Percentiles rank a stretch among this genome's conserved stretches.
Evolutionary conservation across 192 early-diverging fungal species (phyloP).

Genomic region (Gaertneriomyces semiglobifer): DNA sequence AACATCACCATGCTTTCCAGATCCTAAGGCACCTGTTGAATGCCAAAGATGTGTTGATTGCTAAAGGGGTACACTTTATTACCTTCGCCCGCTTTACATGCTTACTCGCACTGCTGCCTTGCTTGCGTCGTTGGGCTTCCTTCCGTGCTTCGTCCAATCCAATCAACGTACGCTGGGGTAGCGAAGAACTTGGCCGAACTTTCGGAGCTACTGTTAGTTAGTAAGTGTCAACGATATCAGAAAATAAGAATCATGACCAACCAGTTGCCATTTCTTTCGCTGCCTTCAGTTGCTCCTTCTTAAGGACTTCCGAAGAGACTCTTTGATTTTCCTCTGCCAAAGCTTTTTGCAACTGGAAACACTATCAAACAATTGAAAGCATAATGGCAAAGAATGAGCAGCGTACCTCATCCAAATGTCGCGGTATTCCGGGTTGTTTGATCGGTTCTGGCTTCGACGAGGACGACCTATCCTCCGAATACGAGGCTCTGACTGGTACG

Average conservation of each 20-base stretch:
- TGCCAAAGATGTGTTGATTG: not conserved
- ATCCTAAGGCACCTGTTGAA: constrained; percentile 29
- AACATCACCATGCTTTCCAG: constrained; percentile 40
- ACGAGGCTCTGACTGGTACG: too few relatives aligned
- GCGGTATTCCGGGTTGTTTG: not conserved
- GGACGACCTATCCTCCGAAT: too few relatives aligned
- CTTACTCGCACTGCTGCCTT: constrained; percentile 4
- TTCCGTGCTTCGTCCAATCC: constrained; percentile 22
- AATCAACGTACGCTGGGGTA: constrained; percentile 22
- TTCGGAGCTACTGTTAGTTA: not conserved
- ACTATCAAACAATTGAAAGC: too few relatives aligned
- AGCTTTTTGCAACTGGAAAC: constrained; percentile 38
- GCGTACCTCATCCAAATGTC: constrained; percentile 13
- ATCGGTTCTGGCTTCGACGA: too few relatives aligned
- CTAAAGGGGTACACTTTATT: not conserved
- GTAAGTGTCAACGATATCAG: not conserved
- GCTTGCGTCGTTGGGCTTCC: constrained; percentile 22
- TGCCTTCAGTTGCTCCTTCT: constrained; percentile 3
- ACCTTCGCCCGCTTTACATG: constrained; percentile 30
- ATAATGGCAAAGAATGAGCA: too few relatives aligned
- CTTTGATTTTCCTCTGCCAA: constrained; percentile 44
- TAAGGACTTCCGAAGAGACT: constrained; percentile 24
- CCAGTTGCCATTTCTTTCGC: constrained; percentile 3
- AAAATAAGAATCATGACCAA: constrained; percentile 7
- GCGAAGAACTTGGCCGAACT: constrained; percentile 17